Percentiles rank a stretch among this genome's conserved stretches.
These are phyloP conservation scores for Cadophora sp. DNA, from an alignment of 2,329 filamentous ascomycete genomes.

Conservation along the genomic window DNA sequence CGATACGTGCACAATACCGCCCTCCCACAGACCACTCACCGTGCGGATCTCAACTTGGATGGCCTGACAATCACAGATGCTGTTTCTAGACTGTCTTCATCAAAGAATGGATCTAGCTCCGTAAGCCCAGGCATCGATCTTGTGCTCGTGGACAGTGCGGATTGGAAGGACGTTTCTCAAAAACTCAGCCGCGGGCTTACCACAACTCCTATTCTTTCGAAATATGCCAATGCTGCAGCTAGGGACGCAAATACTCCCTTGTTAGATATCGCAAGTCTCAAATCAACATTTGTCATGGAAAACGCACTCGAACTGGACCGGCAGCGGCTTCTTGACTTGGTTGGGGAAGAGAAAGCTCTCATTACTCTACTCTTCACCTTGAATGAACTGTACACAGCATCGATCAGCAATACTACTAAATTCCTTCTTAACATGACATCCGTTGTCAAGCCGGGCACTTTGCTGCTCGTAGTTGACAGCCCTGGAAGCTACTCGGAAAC, in stretches of 20 bases:
- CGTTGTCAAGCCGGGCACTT: slow-evolving; percentile 60
- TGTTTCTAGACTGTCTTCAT: not conserved
- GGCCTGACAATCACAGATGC: slow-evolving; percentile 24
- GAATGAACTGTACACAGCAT: slow-evolving; percentile 89
- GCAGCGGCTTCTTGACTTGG: slow-evolving; percentile 43
- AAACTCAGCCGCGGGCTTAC: slow-evolving; percentile 64
- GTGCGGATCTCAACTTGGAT: slow-evolving; percentile 20
- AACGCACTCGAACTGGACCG: slow-evolving; percentile 55
- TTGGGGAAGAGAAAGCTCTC: slow-evolving; percentile 54
- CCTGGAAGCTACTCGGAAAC: slow-evolving; percentile 92
- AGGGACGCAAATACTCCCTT: slow-evolving; percentile 54
- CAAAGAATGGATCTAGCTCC: not conserved
- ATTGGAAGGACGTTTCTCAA: slow-evolving; percentile 71
- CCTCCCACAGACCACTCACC: slow-evolving; percentile 17
- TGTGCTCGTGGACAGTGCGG: slow-evolving; percentile 79
- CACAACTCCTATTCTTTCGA: slow-evolving; percentile 55
- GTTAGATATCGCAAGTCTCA: slow-evolving; percentile 49
- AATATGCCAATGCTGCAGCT: slow-evolving; percentile 57
- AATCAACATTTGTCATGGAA: slow-evolving; percentile 51
- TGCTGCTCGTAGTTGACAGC: slow-evolving; percentile 88
- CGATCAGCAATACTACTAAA: slow-evolving; percentile 73
- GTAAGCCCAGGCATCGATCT: slow-evolving; percentile 48
- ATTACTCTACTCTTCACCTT: slow-evolving; percentile 92
- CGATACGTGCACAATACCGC: slow-evolving; percentile 44
- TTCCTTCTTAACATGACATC: slow-evolving; percentile 76